These are phyloP conservation scores for Dryas alaskensis DNA, from an alignment of 306 rosid genomes.

Conservation along the genomic window DNA sequence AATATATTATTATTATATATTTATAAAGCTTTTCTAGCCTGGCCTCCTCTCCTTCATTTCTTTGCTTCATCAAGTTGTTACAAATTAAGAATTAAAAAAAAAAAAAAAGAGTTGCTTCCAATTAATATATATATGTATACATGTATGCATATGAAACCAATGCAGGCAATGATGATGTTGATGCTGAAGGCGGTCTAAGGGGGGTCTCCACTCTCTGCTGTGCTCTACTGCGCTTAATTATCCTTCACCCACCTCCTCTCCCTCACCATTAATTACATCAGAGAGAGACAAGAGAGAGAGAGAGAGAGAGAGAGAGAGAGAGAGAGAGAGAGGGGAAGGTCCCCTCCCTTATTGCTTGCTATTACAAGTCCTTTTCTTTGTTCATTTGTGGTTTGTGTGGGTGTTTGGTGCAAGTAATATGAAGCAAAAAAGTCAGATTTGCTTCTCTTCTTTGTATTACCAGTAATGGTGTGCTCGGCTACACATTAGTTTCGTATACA, in stretches of 20 bases:
- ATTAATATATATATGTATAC: no score
- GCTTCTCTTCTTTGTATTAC: constrained; percentile 5
- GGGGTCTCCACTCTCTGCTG: not conserved
- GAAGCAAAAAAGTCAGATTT: constrained; percentile 8
- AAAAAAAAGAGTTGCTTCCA: not conserved
- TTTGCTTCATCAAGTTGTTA: constrained; percentile 27
- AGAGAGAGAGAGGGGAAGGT: not conserved
- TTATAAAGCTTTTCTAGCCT: constrained; percentile 51
- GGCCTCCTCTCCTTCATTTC: constrained; percentile 26
- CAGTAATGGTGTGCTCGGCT: constrained; percentile 15
- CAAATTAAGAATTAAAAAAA: constrained; percentile 9
- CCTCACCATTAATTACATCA: constrained; percentile 46
- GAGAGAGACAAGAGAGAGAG: constrained; percentile 29
- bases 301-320: constrained; percentile 21
- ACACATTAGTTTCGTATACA: not conserved
- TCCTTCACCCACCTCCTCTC: constrained; percentile 61
- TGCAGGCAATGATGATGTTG: constrained; percentile 71
- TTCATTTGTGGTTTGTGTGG: constrained; percentile 29
- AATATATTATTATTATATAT: not conserved
- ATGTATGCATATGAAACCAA: constrained; percentile 48
- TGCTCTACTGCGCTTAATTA: constrained; percentile 42
- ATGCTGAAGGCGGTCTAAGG: constrained; percentile 44
- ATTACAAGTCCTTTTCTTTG: constrained; percentile 28
- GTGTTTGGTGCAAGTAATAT: constrained; percentile 28
- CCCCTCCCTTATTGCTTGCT: constrained; percentile 8